Conservation (phyloP, 148 eudicot genomes). For the Camellia japonica region DNA sequence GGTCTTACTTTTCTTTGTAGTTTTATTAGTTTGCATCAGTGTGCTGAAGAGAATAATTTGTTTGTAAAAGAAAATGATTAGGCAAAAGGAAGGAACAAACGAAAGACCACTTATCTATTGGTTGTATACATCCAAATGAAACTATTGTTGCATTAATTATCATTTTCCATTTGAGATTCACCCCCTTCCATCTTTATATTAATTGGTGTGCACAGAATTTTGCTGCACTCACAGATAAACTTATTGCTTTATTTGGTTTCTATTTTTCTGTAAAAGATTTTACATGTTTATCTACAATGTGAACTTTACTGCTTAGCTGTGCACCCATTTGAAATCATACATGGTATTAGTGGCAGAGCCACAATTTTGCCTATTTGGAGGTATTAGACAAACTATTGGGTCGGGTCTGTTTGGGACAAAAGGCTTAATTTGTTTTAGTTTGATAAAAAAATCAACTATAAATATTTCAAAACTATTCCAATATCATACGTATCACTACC, state of each 20-base stretch:
- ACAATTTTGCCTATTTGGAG: too few relatives aligned
- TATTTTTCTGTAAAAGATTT: not conserved
- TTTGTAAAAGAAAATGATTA: not conserved
- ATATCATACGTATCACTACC: too few relatives aligned
- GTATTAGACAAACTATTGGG: too few relatives aligned
- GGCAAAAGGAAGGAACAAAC: not conserved
- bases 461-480: too few relatives aligned
- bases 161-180: not conserved
- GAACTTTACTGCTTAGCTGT: not conserved
- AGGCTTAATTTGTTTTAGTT: too few relatives aligned
- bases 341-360: not conserved
- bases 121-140: not conserved
- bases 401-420: too few relatives aligned
- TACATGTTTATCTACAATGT: not conserved
- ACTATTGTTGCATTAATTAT: not conserved
- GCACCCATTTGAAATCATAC: not conserved
- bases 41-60: not conserved
- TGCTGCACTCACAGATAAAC: not conserved
- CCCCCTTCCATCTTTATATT: not conserved
- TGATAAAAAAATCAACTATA: too few relatives aligned
- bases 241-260: not conserved
- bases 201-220: not conserved
- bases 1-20: not conserved
- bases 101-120: not conserved
- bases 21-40: not conserved